Base-by-base conservation (phyloP, 2,329 filamentous ascomycete genomes). In the Fusarium sp. region DNA sequence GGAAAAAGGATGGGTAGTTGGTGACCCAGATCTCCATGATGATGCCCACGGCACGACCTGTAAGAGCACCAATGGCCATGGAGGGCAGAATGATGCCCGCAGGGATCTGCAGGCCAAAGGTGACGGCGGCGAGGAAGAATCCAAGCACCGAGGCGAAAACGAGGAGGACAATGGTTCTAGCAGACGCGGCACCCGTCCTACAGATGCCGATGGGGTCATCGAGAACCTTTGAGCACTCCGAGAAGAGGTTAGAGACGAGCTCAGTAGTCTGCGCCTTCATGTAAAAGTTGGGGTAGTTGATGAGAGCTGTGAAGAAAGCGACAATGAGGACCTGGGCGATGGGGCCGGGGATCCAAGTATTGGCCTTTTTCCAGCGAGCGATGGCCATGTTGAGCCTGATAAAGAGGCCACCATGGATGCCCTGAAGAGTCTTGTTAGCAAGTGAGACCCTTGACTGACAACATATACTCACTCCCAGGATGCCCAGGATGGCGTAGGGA, bases 211-310 rank as follows among this genome's bases (percentile, higher is more conserved):
- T 93, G 65, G 92, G 93, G 84, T 99, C 97, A 77, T 97, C 94
- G 22, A 91, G 88, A 22, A 95, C 89, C 73, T 93, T 91, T 5
- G 91, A 92, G 82, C 97, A 99, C 84, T 99, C 96, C 10, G 95
- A 91, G 81, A 99, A 98, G 31, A 99, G 90, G 66, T 93, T 93
- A 71, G 95, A 95, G 18, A 98, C 95, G 4, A 99, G 91, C 81
- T 98, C 95, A 0, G 95, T 95, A 25, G 94, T 91, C 81, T 98
- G 96, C 5, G 95, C 93, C 76, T 97, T 93, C 93, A 98, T 97
- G 83, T 98, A 98, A 65, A 95, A 92, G 83, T 98, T 97, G 13
- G 97, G 97, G 78, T 95, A 99, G 85, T 98, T 98, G 83, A 98
- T 90, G 52, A 98, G 81, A 2, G 96, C 95, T 2, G 95, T 98